Percentiles rank a stretch among this genome's conserved stretches.
phyloP scores from a whole-genome alignment of 2,329 filamentous ascomycete species.

The Fusarium clavum region DNA sequence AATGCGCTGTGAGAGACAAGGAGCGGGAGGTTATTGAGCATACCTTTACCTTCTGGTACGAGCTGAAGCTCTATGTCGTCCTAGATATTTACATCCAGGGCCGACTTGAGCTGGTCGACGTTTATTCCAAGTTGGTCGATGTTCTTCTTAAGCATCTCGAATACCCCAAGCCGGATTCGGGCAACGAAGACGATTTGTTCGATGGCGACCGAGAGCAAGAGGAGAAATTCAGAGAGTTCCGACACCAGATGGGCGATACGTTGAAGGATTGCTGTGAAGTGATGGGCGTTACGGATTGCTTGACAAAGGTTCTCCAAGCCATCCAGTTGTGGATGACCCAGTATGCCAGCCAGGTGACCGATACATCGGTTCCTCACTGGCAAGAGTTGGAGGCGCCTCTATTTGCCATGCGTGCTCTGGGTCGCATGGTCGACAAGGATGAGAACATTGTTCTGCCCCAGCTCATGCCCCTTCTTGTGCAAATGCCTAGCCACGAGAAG shows the following conservation, averaged over 20 bases:
- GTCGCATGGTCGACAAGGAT: slow-evolving; percentile 91
- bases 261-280: slow-evolving; percentile 98
- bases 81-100: slow-evolving; percentile 90
- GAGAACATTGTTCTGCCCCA: slow-evolving; percentile 89
- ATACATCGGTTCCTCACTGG: slow-evolving; percentile 88
- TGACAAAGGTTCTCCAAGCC: slow-evolving; percentile 86
- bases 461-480: slow-evolving; percentile 91
- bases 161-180: slow-evolving; percentile 81
- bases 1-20: slow-evolving; percentile 87
- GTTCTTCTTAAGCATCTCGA: slow-evolving; percentile 91
- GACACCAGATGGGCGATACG: slow-evolving; percentile 97
- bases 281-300: slow-evolving; percentile 90
- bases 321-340: slow-evolving; percentile 91
- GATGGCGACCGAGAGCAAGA: slow-evolving; percentile 96
- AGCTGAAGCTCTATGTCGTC: slow-evolving; percentile 95
- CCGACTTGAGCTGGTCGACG: slow-evolving; percentile 78
- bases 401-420: slow-evolving; percentile 95
- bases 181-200: slow-evolving; percentile 85
- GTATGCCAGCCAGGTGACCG: slow-evolving; percentile 80
- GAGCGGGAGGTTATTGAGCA: slow-evolving; percentile 92
- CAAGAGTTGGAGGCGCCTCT: slow-evolving; percentile 95
- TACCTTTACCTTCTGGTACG: slow-evolving; percentile 98
- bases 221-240: slow-evolving; percentile 96
- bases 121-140: slow-evolving; percentile 91
- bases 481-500: slow-evolving; percentile 96